These are phyloP conservation scores for Aspergillus quadrilineatus DNA, from an alignment of 2,329 filamentous ascomycete genomes.

Conservation along the genomic window DNA sequence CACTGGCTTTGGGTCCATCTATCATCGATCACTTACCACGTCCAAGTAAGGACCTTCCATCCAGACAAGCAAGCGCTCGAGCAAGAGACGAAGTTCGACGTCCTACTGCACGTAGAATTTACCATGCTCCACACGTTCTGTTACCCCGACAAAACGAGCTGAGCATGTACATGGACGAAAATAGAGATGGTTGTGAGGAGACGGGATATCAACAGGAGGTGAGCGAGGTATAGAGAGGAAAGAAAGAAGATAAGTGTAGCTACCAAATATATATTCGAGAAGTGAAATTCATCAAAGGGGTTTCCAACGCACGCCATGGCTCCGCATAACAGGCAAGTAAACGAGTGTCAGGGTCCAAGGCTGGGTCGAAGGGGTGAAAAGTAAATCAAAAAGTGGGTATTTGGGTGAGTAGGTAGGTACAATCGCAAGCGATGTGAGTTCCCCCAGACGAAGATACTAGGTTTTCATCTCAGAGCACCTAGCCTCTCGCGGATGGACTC, in stretches of 20 bases:
- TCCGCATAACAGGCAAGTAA: neutral
- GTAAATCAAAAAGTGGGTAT: slow-evolving; percentile 2
- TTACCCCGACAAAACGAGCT: neutral
- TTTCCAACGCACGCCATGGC: neutral
- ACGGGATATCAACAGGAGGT: slow-evolving; percentile 3
- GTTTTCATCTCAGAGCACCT: slow-evolving; percentile 7
- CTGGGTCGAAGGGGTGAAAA: neutral
- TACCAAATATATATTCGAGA: slow-evolving; percentile 13
- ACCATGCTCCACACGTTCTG: too few species aligned
- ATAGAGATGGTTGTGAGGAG: neutral
- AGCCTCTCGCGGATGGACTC: slow-evolving; percentile 1
- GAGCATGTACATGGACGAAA: slow-evolving; percentile 8
- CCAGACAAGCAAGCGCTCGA: too few species aligned
- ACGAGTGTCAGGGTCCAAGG: neutral
- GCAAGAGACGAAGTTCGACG: too few species aligned
- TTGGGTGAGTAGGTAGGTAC: neutral
- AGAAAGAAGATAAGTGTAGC: slow-evolving; percentile 6
- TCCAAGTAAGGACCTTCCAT: too few species aligned
- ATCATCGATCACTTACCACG: too few species aligned
- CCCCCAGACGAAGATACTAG: neutral
- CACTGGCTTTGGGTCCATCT: too few species aligned
- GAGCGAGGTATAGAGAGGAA: neutral
- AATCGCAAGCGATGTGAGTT: neutral
- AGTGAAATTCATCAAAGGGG: slow-evolving; percentile 8
- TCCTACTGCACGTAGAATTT: too few species aligned